phyloP scores from a whole-genome alignment of 1,139 yeast species.

The Saccharomyces hybrid region DNA sequence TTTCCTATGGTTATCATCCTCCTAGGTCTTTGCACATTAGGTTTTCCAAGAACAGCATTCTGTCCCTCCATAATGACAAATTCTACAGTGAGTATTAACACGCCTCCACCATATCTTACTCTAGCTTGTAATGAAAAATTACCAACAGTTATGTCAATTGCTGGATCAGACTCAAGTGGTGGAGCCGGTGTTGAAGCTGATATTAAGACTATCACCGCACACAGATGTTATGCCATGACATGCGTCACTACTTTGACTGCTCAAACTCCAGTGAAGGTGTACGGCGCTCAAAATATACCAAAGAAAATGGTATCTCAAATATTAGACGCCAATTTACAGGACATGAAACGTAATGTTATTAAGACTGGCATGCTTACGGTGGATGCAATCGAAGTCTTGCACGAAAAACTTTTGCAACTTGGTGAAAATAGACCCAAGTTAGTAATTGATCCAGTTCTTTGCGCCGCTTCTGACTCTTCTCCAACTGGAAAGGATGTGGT shows the following conservation, averaged over 20 bases:
- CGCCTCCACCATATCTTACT: conserved; percentile 29
- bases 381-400: conserved; percentile 48
- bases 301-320: conserved; percentile 39
- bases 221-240: conserved; percentile 72
- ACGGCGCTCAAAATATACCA: conserved; percentile 42
- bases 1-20: not conserved
- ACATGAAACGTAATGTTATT: conserved; percentile 60
- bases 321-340: conserved; percentile 52
- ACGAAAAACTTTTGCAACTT: conserved; percentile 33
- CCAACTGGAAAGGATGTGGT: conserved; percentile 45
- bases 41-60: not conserved
- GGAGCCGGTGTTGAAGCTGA: conserved; percentile 97
- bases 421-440: conserved; percentile 34
- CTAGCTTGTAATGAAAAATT: conserved; percentile 17
- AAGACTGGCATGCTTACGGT: conserved; percentile 77
- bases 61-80: conserved; percentile 10
- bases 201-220: conserved; percentile 72
- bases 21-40: not conserved
- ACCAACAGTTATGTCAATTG: conserved; percentile 51
- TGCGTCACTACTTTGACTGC: conserved; percentile 80
- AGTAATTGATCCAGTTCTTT: conserved; percentile 79
- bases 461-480: conserved; percentile 66
- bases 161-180: conserved; percentile 87
- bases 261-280: conserved; percentile 65
- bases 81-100: conserved; percentile 18